A percentile compares a stretch with the other conserved stretches of the same genome.
Conservation (phyloP, 352 stramenopile species). For the Globisporangium recalcitrans region DNA sequence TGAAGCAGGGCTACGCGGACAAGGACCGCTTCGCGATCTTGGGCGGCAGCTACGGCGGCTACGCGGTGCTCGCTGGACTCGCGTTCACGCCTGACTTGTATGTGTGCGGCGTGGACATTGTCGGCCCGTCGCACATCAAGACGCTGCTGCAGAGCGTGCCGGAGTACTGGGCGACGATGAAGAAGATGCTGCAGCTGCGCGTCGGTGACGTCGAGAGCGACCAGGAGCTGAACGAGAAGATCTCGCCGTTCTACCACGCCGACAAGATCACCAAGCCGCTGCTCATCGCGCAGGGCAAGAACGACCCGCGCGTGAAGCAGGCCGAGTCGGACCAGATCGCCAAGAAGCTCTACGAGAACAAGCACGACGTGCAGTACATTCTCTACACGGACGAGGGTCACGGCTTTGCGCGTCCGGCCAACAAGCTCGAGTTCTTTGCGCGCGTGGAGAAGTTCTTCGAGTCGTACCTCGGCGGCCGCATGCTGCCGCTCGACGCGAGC, state of each 20-base stretch:
- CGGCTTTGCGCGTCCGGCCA: constrained; percentile 58
- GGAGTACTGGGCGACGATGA: constrained; percentile 36
- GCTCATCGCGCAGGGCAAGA: constrained; percentile 74
- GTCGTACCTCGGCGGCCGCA: constrained; percentile 29
- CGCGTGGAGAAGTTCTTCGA: constrained; percentile 35
- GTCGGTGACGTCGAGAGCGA: constrained; percentile 38
- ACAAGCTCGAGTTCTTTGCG: constrained; percentile 62
- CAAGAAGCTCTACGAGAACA: constrained; percentile 57
- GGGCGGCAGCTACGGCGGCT: constrained; percentile 69
- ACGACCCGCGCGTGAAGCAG: constrained; percentile 75
- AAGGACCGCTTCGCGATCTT: constrained; percentile 40
- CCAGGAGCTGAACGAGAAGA: constrained; percentile 28
- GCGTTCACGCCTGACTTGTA: constrained; percentile 81
- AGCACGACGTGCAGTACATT: constrained; percentile 75
- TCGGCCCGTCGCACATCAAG: constrained; percentile 43
- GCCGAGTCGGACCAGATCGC: constrained; percentile 69
- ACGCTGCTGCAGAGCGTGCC: constrained; percentile 40
- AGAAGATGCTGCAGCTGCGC: constrained; percentile 34
- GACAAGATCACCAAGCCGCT: constrained; percentile 73
- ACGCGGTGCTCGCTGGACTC: constrained; percentile 58
- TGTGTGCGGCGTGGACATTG: constrained; percentile 72
- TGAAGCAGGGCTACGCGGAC: constrained; percentile 56
- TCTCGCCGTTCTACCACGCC: constrained; percentile 69
- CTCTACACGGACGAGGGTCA: constrained; percentile 81
- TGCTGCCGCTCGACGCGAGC: constrained; percentile 16